Conservation (phyloP, 2,329 filamentous ascomycete species). For the Trichophyton equinum region DNA sequence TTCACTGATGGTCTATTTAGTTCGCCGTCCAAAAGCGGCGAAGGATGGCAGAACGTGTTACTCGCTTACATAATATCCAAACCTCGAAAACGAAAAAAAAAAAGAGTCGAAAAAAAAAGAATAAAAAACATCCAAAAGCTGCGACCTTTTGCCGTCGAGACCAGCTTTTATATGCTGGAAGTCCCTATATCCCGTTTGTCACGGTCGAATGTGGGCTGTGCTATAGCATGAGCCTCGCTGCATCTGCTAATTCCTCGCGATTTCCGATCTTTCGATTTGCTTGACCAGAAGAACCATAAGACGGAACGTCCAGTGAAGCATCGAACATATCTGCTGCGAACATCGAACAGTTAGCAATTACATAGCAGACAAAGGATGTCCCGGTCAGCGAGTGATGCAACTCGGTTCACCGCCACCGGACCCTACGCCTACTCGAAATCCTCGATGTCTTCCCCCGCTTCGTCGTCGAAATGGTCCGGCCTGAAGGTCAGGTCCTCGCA, state of each 20-base stretch:
- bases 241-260: background rate
- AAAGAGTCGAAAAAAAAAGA: background rate
- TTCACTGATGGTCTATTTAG: no score
- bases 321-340: no score
- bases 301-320: no score
- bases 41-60: background rate
- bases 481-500: conserved; percentile 13
- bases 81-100: background rate
- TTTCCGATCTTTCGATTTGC: background rate
- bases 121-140: background rate
- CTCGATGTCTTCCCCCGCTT: conserved; percentile 18
- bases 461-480: conserved; percentile 12
- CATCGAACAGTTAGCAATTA: background rate
- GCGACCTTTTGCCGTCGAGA: background rate
- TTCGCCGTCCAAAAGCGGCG: background rate
- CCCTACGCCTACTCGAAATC: conserved; percentile 36
- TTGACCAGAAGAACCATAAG: no score
- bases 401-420: conserved; percentile 39
- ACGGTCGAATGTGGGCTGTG: background rate
- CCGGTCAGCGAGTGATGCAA: conserved; percentile 38
- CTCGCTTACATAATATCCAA: background rate
- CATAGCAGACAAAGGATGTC: conserved; percentile 23
- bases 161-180: background rate
- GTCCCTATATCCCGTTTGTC: background rate
- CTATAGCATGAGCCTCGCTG: background rate